phyloP scores from a whole-genome alignment of 2,329 filamentous ascomycete species.

The Fusarium falciforme region DNA sequence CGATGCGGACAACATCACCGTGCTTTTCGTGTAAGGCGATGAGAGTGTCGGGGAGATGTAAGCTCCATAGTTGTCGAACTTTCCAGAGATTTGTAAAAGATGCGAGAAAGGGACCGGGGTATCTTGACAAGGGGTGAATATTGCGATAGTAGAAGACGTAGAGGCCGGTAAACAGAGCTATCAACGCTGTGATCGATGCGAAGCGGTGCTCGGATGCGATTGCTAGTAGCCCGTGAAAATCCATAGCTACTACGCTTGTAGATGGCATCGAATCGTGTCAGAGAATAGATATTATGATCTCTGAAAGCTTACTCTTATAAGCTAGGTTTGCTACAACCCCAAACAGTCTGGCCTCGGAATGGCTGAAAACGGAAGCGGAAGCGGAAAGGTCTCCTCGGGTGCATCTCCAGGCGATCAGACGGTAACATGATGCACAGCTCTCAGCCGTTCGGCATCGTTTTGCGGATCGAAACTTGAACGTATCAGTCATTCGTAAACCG shows the following conservation, averaged over 20 bases:
- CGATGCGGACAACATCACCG: not conserved
- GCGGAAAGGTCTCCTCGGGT: not conserved
- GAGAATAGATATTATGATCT: not conserved
- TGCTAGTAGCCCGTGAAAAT: no score
- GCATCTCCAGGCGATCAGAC: not conserved
- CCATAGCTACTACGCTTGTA: no score
- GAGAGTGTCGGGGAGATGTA: not conserved
- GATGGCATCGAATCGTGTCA: not conserved
- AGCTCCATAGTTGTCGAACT: not conserved
- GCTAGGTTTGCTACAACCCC: not conserved
- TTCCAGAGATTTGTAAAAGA: not conserved
- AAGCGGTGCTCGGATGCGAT: not conserved
- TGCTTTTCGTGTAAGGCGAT: not conserved
- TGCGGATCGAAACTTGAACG: not conserved
- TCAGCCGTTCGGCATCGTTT: not conserved
- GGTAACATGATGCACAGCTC: not conserved
- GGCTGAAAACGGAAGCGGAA: not conserved
- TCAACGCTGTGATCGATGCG: not conserved
- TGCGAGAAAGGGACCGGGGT: not conserved
- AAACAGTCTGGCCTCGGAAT: not conserved
- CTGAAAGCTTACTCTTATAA: not conserved
- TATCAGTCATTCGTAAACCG: not conserved
- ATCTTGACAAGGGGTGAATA: not conserved
- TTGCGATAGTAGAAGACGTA: not conserved
- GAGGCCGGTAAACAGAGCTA: not conserved